Evolutionary conservation across 164 flowering plant species (phyloP).

Genomic region (Tinospora cordifolia): DNA sequence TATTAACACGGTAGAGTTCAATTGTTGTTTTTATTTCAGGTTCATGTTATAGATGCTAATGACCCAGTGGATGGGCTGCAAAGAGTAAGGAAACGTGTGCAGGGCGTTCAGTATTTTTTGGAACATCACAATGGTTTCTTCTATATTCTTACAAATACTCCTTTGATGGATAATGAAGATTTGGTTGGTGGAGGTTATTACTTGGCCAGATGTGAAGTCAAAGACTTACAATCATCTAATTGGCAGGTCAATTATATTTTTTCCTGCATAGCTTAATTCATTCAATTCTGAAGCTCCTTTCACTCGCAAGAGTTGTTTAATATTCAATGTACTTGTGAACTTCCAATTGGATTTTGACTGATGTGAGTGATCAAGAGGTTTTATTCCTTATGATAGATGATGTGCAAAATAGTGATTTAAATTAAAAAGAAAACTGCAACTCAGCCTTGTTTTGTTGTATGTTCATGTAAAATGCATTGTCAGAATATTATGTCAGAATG

Average conservation of each 20-base stretch:
- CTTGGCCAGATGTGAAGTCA: conserved; percentile 50
- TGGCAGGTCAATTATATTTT: conserved; percentile 59
- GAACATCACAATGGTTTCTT: conserved; percentile 80
- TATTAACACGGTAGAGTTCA: background rate
- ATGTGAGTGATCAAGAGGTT: background rate
- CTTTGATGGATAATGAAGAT: conserved; percentile 6
- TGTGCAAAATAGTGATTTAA: background rate
- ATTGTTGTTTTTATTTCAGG: conserved; percentile 38
- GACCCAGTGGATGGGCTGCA: conserved; percentile 39
- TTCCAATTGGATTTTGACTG: background rate
- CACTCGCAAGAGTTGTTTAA: no score
- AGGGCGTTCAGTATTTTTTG: conserved; percentile 69
- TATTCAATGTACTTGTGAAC: background rate
- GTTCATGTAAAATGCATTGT: background rate
- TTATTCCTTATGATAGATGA: background rate
- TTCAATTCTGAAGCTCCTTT: no score
- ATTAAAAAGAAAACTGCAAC: background rate
- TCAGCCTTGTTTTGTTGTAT: background rate
- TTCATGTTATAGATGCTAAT: conserved; percentile 57
- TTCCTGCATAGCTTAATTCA: background rate
- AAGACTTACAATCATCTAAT: conserved; percentile 31
- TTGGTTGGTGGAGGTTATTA: conserved; percentile 36
- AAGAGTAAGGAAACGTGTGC: conserved; percentile 48
- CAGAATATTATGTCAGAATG: conserved; percentile 40
- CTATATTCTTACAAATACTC: conserved; percentile 71